Evolutionary conservation across 768 basidiomycete species (phyloP).

Genomic region (Tricholoma saponaceum): DNA sequence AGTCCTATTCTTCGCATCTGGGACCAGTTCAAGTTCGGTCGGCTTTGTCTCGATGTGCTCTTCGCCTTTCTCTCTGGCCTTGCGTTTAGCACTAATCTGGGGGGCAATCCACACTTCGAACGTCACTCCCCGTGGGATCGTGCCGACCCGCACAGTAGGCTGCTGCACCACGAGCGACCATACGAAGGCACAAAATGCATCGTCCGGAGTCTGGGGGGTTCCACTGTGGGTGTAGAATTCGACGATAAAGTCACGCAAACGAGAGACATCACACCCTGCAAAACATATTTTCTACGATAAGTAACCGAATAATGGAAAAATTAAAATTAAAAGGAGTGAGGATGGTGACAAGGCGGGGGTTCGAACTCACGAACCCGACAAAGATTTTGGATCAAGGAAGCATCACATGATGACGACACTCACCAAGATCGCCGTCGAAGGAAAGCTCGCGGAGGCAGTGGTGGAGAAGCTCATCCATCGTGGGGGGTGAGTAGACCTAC

Average conservation of each 20-base stretch:
- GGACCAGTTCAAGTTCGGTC: slow-evolving; percentile 47
- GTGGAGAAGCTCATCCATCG: slow-evolving; percentile 83
- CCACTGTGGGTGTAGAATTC: slow-evolving; percentile 55
- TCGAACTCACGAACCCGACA: slow-evolving; percentile 36
- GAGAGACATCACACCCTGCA: slow-evolving; percentile 71
- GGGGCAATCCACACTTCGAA: slow-evolving; percentile 79
- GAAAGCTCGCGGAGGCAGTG: slow-evolving; percentile 84
- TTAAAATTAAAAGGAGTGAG: slow-evolving; percentile 1
- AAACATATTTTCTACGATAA: slow-evolving; percentile 7
- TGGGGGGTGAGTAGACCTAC: not conserved
- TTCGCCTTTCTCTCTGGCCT: slow-evolving; percentile 55
- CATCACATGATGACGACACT: slow-evolving; percentile 38
- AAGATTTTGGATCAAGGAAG: slow-evolving; percentile 6
- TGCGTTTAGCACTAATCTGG: slow-evolving; percentile 62
- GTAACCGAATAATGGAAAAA: slow-evolving; percentile 9
- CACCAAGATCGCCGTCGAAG: slow-evolving; percentile 89
- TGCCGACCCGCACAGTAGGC: slow-evolving; percentile 73
- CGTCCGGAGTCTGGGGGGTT: slow-evolving; percentile 57
- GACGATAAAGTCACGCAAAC: slow-evolving; percentile 64
- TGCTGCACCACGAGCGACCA: slow-evolving; percentile 79
- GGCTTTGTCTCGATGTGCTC: slow-evolving; percentile 38
- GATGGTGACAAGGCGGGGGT: slow-evolving; percentile 26
- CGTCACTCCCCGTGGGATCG: slow-evolving; percentile 50
- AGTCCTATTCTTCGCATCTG: slow-evolving; percentile 49
- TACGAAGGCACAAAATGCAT: slow-evolving; percentile 72